These are phyloP conservation scores for Globisporangium mamillatum DNA, from an alignment of 352 stramenopile species.

Conservation along the genomic window DNA sequence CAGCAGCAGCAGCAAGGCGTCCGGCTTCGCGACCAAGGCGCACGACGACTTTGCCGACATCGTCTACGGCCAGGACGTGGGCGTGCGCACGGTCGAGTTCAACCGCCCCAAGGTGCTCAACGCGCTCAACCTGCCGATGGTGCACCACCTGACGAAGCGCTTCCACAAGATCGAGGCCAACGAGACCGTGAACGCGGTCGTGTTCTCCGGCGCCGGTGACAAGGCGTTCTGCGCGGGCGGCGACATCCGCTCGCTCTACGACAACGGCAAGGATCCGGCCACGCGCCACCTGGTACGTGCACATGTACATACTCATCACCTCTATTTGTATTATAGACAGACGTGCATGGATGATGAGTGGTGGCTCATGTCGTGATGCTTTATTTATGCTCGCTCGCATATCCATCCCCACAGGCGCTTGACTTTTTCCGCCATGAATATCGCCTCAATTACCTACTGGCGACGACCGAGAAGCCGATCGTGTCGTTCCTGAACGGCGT, in stretches of 20 bases:
- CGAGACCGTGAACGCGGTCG: constrained; percentile 71
- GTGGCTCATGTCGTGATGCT: background rate
- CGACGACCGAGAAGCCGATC: constrained; percentile 80
- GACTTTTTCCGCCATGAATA: constrained; percentile 97
- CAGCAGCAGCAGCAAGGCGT: background rate
- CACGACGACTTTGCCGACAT: constrained; percentile 63
- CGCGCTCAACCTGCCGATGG: constrained; percentile 90
- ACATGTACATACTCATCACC: background rate
- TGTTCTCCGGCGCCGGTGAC: constrained; percentile 77
- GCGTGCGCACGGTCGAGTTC: constrained; percentile 82
- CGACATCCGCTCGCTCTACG: constrained; percentile 91
- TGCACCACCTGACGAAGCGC: constrained; percentile 85
- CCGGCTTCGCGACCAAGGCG: constrained; percentile 35
- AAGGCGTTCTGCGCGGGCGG: constrained; percentile 95
- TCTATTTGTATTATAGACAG: background rate
- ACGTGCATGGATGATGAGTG: background rate
- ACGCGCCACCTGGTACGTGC: constrained; percentile 50
- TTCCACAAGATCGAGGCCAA: constrained; percentile 82
- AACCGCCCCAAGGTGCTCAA: constrained; percentile 92
- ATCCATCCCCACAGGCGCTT: constrained; percentile 27
- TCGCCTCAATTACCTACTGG: constrained; percentile 90
- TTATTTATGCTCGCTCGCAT: background rate
- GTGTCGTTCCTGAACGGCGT: constrained; percentile 97
- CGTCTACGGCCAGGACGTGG: constrained; percentile 73
- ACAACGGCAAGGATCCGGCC: constrained; percentile 68